Conservation (phyloP, 2,329 filamentous ascomycete species). For the Penicillium brevicompactum region DNA sequence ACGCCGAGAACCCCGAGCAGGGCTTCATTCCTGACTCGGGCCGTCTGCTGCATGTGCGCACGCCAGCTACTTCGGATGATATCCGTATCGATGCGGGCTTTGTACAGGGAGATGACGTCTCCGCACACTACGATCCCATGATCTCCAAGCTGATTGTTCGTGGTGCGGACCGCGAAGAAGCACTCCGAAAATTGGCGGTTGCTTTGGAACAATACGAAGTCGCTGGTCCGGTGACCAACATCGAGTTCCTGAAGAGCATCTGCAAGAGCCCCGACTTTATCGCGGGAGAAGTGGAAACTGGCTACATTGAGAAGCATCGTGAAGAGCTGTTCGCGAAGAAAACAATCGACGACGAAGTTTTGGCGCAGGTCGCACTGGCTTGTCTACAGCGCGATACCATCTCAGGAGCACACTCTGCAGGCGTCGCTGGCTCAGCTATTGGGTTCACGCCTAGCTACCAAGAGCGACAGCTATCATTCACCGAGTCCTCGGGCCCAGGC, state of each 20-base stretch:
- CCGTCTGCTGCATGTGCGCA: constrained; percentile 77
- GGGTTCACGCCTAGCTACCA: constrained; percentile 67
- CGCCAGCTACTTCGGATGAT: constrained; percentile 68
- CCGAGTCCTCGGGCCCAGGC: constrained; percentile 49
- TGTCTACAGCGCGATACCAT: constrained; percentile 58
- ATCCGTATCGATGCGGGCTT: constrained; percentile 94
- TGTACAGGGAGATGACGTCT: constrained; percentile 85
- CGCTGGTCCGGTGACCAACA: constrained; percentile 89
- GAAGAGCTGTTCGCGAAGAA: constrained; percentile 73
- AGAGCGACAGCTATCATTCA: constrained; percentile 62
- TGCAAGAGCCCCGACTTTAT: constrained; percentile 82
- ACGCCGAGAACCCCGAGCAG: constrained; percentile 88
- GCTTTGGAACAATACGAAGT: constrained; percentile 90
- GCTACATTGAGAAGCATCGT: constrained; percentile 89
- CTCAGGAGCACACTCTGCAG: constrained; percentile 25
- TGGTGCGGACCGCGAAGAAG: constrained; percentile 74
- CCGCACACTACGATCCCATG: constrained; percentile 97
- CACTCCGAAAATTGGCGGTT: constrained; percentile 77
- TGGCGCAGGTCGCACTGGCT: constrained; percentile 83
- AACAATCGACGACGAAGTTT: constrained; percentile 68
- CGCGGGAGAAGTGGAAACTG: constrained; percentile 86
- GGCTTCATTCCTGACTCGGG: constrained; percentile 96
- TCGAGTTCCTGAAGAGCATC: constrained; percentile 91
- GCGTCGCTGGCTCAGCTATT: constrained; percentile 39
- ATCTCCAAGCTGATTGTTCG: constrained; percentile 96